A percentile compares a stretch with the other conserved stretches of the same genome.
Evolutionary conservation across 352 stramenopile genomes (phyloP).

Genomic region (Pythium chondricola): DNA sequence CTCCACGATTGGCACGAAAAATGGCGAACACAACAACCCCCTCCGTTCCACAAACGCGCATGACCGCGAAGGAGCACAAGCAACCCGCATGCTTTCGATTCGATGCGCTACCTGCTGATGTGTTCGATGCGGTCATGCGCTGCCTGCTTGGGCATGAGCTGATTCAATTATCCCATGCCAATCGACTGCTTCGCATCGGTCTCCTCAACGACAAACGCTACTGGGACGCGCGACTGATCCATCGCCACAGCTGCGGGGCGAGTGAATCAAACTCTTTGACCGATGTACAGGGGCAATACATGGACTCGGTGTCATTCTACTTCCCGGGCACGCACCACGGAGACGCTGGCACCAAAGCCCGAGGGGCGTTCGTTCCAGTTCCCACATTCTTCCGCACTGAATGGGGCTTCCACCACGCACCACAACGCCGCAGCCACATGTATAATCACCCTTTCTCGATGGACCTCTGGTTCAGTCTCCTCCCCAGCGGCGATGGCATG

Average conservation of each 20-base stretch:
- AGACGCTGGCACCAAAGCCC: constrained; percentile 1
- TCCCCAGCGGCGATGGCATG: constrained; percentile 6
- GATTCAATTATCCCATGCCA: constrained; percentile 8
- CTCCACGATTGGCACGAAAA: too few relatives aligned
- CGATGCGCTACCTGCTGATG: constrained; percentile 10
- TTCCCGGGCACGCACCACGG: constrained; percentile 1
- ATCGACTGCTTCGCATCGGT: background rate
- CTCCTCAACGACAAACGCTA: constrained; percentile 2
- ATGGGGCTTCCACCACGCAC: background rate
- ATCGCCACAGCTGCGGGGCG: background rate
- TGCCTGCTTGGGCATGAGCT: constrained; percentile 12
- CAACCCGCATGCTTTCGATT: constrained; percentile 12
- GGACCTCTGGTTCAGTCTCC: constrained; percentile 25
- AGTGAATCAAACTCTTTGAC: background rate
- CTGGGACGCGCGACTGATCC: constrained; percentile 1
- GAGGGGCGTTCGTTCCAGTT: constrained; percentile 13
- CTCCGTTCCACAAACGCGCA: background rate
- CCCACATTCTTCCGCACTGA: constrained; percentile 16
- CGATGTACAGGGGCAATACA: constrained; percentile 5
- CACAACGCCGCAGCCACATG: background rate
- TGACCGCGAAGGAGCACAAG: background rate
- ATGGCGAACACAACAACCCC: too few relatives aligned
- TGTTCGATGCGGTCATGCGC: constrained; percentile 9
- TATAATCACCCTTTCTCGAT: constrained; percentile 16
- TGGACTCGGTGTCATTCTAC: constrained; percentile 1